Conservation (phyloP, 352 stramenopile genomes). For the Globisporangium viniferum region DNA sequence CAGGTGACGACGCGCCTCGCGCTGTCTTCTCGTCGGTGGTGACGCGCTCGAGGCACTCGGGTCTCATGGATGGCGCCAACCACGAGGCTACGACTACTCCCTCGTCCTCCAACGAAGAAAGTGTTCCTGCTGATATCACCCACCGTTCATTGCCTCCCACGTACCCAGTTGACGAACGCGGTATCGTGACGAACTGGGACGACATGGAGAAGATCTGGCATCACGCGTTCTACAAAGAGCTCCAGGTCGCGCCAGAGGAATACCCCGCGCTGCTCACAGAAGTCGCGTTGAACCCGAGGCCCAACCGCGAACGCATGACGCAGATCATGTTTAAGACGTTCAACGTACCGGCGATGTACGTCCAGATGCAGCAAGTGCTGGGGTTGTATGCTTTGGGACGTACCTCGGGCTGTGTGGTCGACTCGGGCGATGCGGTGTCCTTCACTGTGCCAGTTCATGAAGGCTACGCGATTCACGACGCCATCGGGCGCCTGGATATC, state of each 20-base stretch:
- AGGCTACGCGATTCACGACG: background rate
- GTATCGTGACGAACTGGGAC: slow-evolving; percentile 99
- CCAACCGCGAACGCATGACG: slow-evolving; percentile 89
- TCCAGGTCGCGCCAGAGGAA: slow-evolving; percentile 92
- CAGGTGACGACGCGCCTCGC: background rate
- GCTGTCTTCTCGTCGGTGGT: background rate
- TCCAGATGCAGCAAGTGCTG: slow-evolving; percentile 85
- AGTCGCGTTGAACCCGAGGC: slow-evolving; percentile 92
- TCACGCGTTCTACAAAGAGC: slow-evolving; percentile 94
- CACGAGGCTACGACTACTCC: background rate
- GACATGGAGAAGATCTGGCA: slow-evolving; percentile 99
- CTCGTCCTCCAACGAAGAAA: too few species aligned
- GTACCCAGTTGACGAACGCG: slow-evolving; percentile 78
- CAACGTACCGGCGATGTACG: slow-evolving; percentile 89
- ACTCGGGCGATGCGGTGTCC: slow-evolving; percentile 26
- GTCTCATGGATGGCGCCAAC: background rate
- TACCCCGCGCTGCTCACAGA: slow-evolving; percentile 94
- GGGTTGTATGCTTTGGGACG: slow-evolving; percentile 89
- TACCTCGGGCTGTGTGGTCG: slow-evolving; percentile 90
- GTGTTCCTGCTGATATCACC: background rate
- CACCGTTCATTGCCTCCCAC: background rate
- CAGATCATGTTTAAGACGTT: slow-evolving; percentile 98
- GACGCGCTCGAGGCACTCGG: background rate
- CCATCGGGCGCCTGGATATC: background rate
- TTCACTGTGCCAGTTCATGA: background rate